Evolutionary conservation across 2,329 filamentous ascomycete species (phyloP).

Genomic region (Metarhizium sp.): DNA sequence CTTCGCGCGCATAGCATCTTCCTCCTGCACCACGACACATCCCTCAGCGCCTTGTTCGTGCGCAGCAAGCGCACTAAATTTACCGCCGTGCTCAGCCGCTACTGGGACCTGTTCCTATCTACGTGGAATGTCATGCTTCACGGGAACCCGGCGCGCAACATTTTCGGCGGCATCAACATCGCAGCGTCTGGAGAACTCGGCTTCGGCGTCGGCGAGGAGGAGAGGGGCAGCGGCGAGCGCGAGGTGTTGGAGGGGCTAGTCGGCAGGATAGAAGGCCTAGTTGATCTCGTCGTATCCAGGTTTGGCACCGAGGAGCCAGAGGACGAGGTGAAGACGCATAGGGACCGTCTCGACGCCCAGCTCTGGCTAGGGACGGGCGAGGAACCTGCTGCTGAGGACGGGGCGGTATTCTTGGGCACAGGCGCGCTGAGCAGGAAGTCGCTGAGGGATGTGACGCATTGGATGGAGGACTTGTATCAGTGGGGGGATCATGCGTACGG

Average conservation of each 20-base stretch:
- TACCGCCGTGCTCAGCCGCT: slow-evolving; percentile 61
- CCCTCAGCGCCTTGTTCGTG: slow-evolving; percentile 59
- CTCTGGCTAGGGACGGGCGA: slow-evolving; percentile 67
- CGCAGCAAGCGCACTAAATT: slow-evolving; percentile 60
- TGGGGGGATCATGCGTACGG: slow-evolving; percentile 83
- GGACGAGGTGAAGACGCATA: slow-evolving; percentile 13
- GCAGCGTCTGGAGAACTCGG: slow-evolving; percentile 86
- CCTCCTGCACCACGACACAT: slow-evolving; percentile 75
- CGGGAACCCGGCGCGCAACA: slow-evolving; percentile 72
- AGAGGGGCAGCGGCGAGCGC: slow-evolving; percentile 85
- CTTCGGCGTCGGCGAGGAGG: slow-evolving; percentile 89
- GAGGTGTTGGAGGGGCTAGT: slow-evolving; percentile 89
- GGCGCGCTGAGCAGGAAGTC: slow-evolving; percentile 65
- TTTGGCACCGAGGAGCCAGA: slow-evolving; percentile 51
- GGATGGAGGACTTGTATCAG: slow-evolving; percentile 81
- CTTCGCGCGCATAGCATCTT: slow-evolving; percentile 76
- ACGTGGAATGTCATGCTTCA: slow-evolving; percentile 87
- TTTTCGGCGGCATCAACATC: slow-evolving; percentile 79
- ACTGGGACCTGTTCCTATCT: slow-evolving; percentile 63
- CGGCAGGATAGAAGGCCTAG: slow-evolving; percentile 67
- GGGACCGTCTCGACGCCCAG: slow-evolving; percentile 11
- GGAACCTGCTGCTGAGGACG: slow-evolving; percentile 63
- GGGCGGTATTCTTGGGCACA: slow-evolving; percentile 75
- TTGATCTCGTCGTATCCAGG: slow-evolving; percentile 79
- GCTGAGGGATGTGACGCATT: slow-evolving; percentile 63